A percentile compares a stretch with the other conserved stretches of the same genome.
Conservation (phyloP, 2,329 filamentous ascomycete genomes). For the Ophiostoma novo-ulmi region DNA sequence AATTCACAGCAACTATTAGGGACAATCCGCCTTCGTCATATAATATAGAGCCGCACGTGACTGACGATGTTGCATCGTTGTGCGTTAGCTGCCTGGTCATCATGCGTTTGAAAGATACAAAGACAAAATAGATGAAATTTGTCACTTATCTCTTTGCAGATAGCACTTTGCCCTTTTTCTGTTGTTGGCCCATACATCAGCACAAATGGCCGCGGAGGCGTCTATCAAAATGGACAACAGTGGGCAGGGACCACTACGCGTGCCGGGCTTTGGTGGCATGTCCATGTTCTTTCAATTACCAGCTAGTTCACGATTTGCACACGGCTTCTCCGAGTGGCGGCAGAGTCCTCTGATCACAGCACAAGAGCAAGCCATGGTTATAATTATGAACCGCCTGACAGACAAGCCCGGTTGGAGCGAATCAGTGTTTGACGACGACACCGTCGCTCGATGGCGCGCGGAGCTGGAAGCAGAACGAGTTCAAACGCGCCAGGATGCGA, state of each 20-base stretch:
- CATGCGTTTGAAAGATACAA: no score
- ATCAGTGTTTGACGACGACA: not conserved
- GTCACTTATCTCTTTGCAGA: no score
- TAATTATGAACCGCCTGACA: not conserved
- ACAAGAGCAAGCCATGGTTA: not conserved
- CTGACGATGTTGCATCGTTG: no score
- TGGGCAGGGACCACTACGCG: not conserved
- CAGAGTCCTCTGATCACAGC: not conserved
- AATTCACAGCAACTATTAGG: no score
- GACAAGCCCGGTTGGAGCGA: slow-evolving; percentile 1
- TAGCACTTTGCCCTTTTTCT: no score
- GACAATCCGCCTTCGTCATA: no score
- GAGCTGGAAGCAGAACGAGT: not conserved
- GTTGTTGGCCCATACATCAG: not conserved
- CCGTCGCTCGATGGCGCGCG: not conserved
- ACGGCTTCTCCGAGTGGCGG: not conserved
- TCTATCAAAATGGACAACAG: not conserved
- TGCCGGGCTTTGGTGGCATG: not conserved
- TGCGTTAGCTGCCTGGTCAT: no score
- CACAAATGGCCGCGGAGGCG: not conserved
- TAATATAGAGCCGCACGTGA: no score
- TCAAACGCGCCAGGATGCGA: not conserved
- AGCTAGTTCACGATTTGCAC: not conserved
- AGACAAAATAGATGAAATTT: no score
- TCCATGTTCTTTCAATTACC: not conserved